These are phyloP conservation scores for Thelephora terrestris DNA, from an alignment of 1,284 basidiomycete species.

Conservation along the genomic window DNA sequence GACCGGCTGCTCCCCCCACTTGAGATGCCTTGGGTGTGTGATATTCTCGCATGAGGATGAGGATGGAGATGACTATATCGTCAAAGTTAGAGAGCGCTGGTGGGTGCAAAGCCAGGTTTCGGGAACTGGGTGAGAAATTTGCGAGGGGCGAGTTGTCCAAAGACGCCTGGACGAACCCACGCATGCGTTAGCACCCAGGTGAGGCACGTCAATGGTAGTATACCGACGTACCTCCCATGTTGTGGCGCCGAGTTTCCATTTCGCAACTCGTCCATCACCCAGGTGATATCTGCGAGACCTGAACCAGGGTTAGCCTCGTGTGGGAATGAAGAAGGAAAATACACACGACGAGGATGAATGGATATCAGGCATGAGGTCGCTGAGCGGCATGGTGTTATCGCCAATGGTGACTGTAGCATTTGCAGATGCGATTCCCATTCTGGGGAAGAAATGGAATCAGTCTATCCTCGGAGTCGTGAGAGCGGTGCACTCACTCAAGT, in stretches of 20 bases:
- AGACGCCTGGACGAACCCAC: constrained; percentile 10
- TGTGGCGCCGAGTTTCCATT: constrained; percentile 15
- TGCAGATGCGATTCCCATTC: constrained; percentile 11
- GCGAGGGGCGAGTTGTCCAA: constrained; percentile 12
- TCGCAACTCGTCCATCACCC: constrained; percentile 13
- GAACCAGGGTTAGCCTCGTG: neutral
- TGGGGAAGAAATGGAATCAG: constrained; percentile 2
- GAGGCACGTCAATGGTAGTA: neutral
- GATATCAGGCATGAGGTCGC: constrained; percentile 14
- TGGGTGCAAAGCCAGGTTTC: constrained; percentile 15
- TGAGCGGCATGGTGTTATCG: constrained; percentile 10
- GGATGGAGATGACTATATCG: constrained; percentile 15
- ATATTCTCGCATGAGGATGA: constrained; percentile 21
- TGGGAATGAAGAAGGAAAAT: neutral
- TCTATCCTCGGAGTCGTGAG: neutral
- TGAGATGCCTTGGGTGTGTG: constrained; percentile 10
- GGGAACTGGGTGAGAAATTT: constrained; percentile 13
- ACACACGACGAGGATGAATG: constrained; percentile 14
- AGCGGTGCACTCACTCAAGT: constrained; percentile 16
- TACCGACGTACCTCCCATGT: constrained; percentile 15
- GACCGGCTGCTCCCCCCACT: constrained; percentile 8
- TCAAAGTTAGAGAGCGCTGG: constrained; percentile 15
- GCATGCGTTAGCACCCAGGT: neutral
- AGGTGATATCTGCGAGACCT: constrained; percentile 16
- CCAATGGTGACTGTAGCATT: constrained; percentile 15